Percentiles rank a stretch among this genome's conserved stretches.
Conservation (phyloP, 305 asterid genomes). For the Solanum hybrid region DNA sequence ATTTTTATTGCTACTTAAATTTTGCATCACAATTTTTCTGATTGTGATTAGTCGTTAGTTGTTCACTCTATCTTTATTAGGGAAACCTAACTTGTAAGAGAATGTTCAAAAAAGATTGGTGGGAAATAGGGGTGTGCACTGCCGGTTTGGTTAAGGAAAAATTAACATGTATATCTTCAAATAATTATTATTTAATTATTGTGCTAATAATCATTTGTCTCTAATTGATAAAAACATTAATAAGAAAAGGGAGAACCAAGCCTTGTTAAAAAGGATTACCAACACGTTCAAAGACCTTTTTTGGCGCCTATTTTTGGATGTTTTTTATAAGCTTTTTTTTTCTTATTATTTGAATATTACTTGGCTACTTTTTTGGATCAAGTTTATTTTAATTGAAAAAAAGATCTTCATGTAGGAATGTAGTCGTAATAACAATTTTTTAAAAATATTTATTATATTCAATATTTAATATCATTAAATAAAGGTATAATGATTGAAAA, state of each 20-base stretch:
- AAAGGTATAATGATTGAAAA: background rate
- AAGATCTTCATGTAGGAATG: background rate
- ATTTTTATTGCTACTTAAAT: background rate
- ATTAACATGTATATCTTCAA: background rate
- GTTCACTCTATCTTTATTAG: background rate
- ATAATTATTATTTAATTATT: too few species aligned
- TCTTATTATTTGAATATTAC: background rate
- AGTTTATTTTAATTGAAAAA: background rate
- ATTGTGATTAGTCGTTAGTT: background rate
- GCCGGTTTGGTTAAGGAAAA: background rate
- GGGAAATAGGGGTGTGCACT: background rate
- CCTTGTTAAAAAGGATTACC: background rate
- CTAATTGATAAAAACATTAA: background rate
- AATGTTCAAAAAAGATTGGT: too few species aligned
- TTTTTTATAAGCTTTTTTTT: too few species aligned
- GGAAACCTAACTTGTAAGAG: too few species aligned
- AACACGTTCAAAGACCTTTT: background rate
- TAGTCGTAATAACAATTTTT: background rate
- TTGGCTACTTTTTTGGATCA: background rate
- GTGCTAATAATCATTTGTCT: too few species aligned
- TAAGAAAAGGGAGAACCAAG: background rate
- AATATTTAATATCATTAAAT: background rate
- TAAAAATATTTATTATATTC: too few species aligned
- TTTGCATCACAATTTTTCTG: background rate
- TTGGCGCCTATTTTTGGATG: background rate